Evolutionary conservation across 139 green algal species (phyloP).

Genomic region (Spirogloea muscicola): DNA sequence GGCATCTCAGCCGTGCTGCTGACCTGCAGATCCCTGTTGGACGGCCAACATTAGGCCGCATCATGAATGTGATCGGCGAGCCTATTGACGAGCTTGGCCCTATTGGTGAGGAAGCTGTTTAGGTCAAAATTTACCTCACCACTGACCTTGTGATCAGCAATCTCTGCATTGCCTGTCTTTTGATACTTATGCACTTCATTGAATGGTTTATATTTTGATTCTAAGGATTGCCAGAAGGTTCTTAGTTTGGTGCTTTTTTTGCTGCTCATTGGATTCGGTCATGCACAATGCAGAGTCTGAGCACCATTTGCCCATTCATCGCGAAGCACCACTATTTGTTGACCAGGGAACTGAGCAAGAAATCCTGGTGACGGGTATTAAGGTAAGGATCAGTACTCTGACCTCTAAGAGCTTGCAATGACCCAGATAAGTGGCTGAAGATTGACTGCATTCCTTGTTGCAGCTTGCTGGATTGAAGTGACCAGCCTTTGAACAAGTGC

Average conservation of each 20-base stretch:
- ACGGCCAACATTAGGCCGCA: conserved; percentile 91
- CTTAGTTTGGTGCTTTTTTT: background rate
- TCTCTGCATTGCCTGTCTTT: no score
- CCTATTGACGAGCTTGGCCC: conserved; percentile 96
- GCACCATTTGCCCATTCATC: conserved; percentile 83
- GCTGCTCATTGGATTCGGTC: background rate
- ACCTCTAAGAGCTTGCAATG: no score
- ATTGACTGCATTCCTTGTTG: background rate
- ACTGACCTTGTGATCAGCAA: no score
- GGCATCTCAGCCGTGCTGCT: no score
- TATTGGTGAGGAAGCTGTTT: conserved; percentile 82
- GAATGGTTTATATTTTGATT: no score
- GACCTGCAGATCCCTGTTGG: conserved; percentile 88
- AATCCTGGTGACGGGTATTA: conserved; percentile 97
- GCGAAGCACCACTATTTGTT: conserved; percentile 84
- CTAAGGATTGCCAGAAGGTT: no score
- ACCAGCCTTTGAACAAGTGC: no score
- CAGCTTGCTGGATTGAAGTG: background rate
- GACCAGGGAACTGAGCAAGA: conserved; percentile 94
- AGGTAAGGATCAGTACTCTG: no score
- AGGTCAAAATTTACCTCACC: conserved; percentile 33
- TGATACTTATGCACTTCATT: no score
- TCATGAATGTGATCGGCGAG: conserved; percentile 99
- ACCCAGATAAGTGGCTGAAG: no score
- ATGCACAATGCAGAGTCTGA: conserved; percentile 59